These are phyloP conservation scores for Polyrhizophydium stewartii DNA, from an alignment of 371 early-diverging fungal species.

Conservation along the genomic window DNA sequence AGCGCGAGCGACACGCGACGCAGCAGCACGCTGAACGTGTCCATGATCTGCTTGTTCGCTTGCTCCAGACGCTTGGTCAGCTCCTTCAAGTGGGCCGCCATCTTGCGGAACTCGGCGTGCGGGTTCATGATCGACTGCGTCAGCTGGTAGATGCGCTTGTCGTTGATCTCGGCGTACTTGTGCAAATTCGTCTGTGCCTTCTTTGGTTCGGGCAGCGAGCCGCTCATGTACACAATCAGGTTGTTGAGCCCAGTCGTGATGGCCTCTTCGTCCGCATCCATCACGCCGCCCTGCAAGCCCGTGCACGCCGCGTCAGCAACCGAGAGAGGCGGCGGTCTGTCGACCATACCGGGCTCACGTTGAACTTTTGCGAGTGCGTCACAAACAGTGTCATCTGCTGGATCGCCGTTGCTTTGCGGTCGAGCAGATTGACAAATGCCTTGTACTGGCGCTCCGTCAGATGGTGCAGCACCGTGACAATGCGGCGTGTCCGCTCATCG, in stretches of 20 bases:
- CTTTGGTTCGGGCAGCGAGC: constrained; percentile 56
- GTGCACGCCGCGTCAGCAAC: no score
- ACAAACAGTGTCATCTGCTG: constrained; percentile 45
- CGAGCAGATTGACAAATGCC: constrained; percentile 53
- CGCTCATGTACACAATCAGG: constrained; percentile 43
- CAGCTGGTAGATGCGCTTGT: constrained; percentile 45
- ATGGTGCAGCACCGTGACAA: constrained; percentile 45
- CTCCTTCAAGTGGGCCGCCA: constrained; percentile 50
- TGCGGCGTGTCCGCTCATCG: constrained; percentile 49
- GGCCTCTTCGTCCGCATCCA: constrained; percentile 27
- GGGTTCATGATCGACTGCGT: constrained; percentile 52
- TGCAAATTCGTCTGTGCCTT: constrained; percentile 40
- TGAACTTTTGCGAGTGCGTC: constrained; percentile 46
- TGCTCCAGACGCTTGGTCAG: constrained; percentile 59
- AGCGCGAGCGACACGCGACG: constrained; percentile 64
- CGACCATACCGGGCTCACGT: no score
- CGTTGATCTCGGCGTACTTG: constrained; percentile 52
- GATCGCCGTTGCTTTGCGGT: constrained; percentile 34
- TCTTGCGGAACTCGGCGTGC: constrained; percentile 52
- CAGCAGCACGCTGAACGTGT: constrained; percentile 66
- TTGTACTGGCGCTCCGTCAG: constrained; percentile 47
- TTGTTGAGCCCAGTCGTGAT: constrained; percentile 20
- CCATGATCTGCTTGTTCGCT: constrained; percentile 47
- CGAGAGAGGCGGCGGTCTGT: no score
- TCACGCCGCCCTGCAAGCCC: constrained; percentile 30